Percentiles rank a stretch among this genome's conserved stretches.
Evolutionary conservation across 2,329 filamentous ascomycete genomes (phyloP).

Genomic region (Ophiostoma montium): DNA sequence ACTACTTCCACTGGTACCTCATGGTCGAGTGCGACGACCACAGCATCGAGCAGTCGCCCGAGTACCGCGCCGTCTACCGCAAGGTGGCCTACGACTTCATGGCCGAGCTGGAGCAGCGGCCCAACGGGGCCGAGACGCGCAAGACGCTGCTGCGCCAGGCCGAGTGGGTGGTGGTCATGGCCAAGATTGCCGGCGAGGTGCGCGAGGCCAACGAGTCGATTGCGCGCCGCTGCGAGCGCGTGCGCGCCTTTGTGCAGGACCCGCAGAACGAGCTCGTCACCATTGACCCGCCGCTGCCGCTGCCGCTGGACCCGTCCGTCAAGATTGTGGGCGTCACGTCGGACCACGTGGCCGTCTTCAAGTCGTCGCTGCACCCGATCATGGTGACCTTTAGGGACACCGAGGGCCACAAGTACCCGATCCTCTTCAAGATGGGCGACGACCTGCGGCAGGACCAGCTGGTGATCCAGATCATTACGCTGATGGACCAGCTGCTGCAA

Average conservation of each 20-base stretch:
- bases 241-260: constrained; percentile 75
- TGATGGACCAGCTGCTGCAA: constrained; percentile 91
- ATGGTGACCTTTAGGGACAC: constrained; percentile 81
- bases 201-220: constrained; percentile 67
- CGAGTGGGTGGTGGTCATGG: constrained; percentile 74
- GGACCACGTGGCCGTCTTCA: constrained; percentile 84
- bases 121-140: constrained; percentile 57
- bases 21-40: constrained; percentile 93
- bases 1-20: constrained; percentile 95
- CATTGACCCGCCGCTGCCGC: constrained; percentile 74
- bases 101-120: constrained; percentile 61
- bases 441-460: constrained; percentile 94
- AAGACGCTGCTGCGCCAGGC: constrained; percentile 73
- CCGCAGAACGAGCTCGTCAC: constrained; percentile 75
- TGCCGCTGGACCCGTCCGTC: constrained; percentile 78
- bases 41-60: constrained; percentile 55
- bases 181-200: constrained; percentile 79
- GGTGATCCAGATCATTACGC: constrained; percentile 89
- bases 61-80: constrained; percentile 74
- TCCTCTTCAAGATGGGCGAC: constrained; percentile 95
- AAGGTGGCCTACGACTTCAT: constrained; percentile 96
- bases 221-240: constrained; percentile 63
- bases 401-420: constrained; percentile 64
- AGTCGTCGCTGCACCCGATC: constrained; percentile 83
- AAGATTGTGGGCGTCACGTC: constrained; percentile 58